Evolutionary conservation across 495 filamentous ascomycete species (phyloP).

Genomic region (Penicillium flavigenum): DNA sequence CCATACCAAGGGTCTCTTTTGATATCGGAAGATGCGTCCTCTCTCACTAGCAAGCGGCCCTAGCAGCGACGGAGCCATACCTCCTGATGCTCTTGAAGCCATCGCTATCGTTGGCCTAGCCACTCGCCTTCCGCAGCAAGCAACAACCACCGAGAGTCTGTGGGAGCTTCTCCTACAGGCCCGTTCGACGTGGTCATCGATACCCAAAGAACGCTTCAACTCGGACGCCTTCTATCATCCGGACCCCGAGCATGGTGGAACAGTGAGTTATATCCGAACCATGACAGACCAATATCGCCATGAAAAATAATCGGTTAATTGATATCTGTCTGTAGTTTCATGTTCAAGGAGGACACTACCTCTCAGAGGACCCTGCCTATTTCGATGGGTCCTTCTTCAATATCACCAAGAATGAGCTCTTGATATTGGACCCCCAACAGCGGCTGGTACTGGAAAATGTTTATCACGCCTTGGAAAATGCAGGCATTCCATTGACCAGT

Average conservation of each 20-base stretch:
- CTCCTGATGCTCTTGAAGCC: conserved; percentile 33
- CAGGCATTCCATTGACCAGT: conserved; percentile 25
- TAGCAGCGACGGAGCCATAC: background rate
- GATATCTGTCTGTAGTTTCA: conserved; percentile 16
- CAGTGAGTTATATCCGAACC: conserved; percentile 16
- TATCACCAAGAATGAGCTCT: conserved; percentile 53
- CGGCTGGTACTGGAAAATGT: conserved; percentile 55
- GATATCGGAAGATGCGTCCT: conserved; percentile 12
- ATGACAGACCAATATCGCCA: background rate
- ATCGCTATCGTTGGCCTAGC: conserved; percentile 60
- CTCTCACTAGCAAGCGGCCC: conserved; percentile 4
- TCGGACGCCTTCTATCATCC: conserved; percentile 48
- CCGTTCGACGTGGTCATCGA: conserved; percentile 45
- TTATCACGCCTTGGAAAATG: conserved; percentile 49
- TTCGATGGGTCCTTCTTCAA: conserved; percentile 59
- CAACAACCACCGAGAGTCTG: conserved; percentile 46
- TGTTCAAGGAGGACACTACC: conserved; percentile 26
- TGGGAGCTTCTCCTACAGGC: conserved; percentile 45
- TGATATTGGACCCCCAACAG: conserved; percentile 47
- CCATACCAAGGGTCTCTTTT: background rate
- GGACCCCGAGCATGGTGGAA: conserved; percentile 31
- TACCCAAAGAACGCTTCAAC: conserved; percentile 57
- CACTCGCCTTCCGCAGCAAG: conserved; percentile 53
- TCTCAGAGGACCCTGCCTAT: conserved; percentile 35
- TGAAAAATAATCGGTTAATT: background rate